phyloP scores from a whole-genome alignment of 768 basidiomycete species.

The Suillus brevipes region DNA sequence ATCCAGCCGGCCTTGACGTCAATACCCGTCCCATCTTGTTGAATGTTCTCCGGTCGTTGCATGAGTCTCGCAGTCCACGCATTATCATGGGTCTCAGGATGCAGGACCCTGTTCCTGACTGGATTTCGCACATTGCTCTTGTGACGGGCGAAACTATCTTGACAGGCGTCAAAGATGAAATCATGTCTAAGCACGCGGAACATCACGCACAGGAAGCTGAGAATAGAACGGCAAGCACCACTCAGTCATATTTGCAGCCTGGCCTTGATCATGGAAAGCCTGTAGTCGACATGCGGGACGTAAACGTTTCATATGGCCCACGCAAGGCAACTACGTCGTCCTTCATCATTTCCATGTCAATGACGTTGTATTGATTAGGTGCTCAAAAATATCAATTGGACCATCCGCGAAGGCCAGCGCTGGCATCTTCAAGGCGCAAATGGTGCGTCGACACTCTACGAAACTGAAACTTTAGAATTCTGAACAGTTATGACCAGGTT shows the following conservation, averaged over 20 bases:
- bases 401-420: slow-evolving; percentile 74
- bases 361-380: slow-evolving; percentile 45
- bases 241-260: neutral
- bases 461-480: neutral
- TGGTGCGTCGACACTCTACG: slow-evolving; percentile 46
- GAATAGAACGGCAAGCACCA: neutral
- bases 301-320: slow-evolving; percentile 70
- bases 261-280: slow-evolving; percentile 30
- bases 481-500: slow-evolving; percentile 48
- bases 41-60: slow-evolving; percentile 54
- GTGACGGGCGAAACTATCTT: slow-evolving; percentile 49
- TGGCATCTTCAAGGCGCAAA: slow-evolving; percentile 93
- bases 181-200: slow-evolving; percentile 34
- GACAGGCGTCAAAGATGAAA: slow-evolving; percentile 50
- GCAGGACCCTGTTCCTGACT: slow-evolving; percentile 73
- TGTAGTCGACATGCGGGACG: slow-evolving; percentile 62
- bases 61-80: slow-evolving; percentile 49
- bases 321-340: slow-evolving; percentile 47
- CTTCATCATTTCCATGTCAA: neutral
- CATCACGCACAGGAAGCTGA: slow-evolving; percentile 6
- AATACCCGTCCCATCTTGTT: slow-evolving; percentile 57
- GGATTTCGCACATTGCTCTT: slow-evolving; percentile 67
- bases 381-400: slow-evolving; percentile 78
- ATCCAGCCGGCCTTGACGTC: slow-evolving; percentile 76
- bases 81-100: slow-evolving; percentile 65